Evolutionary conservation across 805 yeast species (phyloP).

Genomic region (Pichia exigua): DNA sequence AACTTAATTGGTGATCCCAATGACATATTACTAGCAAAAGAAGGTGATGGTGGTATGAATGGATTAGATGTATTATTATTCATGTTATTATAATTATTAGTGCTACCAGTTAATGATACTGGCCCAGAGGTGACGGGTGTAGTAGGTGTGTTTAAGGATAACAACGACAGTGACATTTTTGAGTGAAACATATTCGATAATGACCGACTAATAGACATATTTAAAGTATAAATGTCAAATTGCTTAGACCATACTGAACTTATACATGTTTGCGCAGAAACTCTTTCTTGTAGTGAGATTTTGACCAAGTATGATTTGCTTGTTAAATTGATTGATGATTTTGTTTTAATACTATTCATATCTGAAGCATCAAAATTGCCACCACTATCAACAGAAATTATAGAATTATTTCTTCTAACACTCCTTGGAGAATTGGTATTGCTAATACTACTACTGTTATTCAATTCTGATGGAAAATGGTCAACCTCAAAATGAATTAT

Average conservation of each 20-base stretch:
- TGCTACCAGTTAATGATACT: background rate
- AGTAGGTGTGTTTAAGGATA: background rate
- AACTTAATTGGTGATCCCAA: conserved; percentile 8
- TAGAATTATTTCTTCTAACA: background rate
- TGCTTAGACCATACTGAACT: conserved; percentile 9
- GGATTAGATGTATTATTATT: background rate
- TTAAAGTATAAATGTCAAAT: conserved; percentile 8
- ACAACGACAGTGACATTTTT: conserved; percentile 1
- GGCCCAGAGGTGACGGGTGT: background rate
- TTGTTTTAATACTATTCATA: background rate
- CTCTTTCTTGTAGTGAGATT: conserved; percentile 12
- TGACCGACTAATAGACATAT: conserved; percentile 7
- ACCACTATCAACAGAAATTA: background rate
- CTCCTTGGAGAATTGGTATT: background rate
- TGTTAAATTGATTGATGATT: background rate
- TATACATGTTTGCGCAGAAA: conserved; percentile 10
- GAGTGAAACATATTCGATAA: conserved; percentile 9
- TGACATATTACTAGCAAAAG: conserved; percentile 1
- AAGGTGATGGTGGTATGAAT: conserved; percentile 11
- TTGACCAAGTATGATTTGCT: conserved; percentile 2
- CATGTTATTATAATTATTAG: background rate
- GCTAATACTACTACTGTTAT: background rate
- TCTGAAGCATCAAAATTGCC: background rate
- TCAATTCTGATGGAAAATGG: background rate
- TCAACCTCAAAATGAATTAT: conserved; percentile 4